These are phyloP conservation scores for Arabidopsis thaliana DNA, from an alignment of 345 rosid genomes.

Conservation along the genomic window TAIR10.1 NC_003076.8:19973001-19973500, in stretches of 20 bases:
- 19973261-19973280: constrained; percentile 98
- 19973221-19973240: constrained; percentile 70
- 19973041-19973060: constrained; percentile 79
- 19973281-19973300: constrained; percentile 84
- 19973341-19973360: constrained; percentile 93
- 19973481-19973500: not conserved
- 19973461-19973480: constrained; percentile 4
- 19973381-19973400: constrained; percentile 65
- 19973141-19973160: constrained; percentile 59
- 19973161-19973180: constrained; percentile 82
- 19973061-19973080: constrained; percentile 71
- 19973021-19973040: constrained; percentile 92
- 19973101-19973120: constrained; percentile 85
- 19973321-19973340: constrained; percentile 70
- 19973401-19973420: constrained; percentile 57
- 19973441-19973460: constrained; percentile 65
- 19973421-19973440: constrained; percentile 74
- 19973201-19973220: constrained; percentile 95
- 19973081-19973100: constrained; percentile 89
- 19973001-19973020: constrained; percentile 79
- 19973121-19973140: constrained; percentile 78
- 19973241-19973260: constrained; percentile 94
- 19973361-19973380: constrained; percentile 84
- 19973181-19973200: constrained; percentile 75
- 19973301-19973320: constrained; percentile 82